Conservation (phyloP, 352 stramenopile genomes). For the Globisporangium takayamanum region DNA sequence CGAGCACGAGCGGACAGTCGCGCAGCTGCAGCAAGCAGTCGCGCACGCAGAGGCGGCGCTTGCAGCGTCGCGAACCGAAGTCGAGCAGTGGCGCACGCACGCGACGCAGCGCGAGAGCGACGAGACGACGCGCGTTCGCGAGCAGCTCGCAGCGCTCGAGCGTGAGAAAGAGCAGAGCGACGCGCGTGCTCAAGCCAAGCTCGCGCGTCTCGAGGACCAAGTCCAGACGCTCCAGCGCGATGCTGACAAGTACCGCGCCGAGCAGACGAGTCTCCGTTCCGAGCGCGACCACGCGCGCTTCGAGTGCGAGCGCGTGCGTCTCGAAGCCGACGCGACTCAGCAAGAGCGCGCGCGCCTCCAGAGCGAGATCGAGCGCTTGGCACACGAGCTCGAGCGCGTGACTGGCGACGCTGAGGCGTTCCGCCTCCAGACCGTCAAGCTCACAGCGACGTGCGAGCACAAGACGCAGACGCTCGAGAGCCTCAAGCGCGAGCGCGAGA, state of each 20-base stretch:
- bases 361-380: constrained; percentile 41
- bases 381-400: constrained; percentile 39
- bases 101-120: constrained; percentile 35
- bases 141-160: constrained; percentile 28
- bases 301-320: constrained; percentile 42
- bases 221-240: constrained; percentile 32
- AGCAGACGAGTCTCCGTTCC: constrained; percentile 37
- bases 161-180: constrained; percentile 46
- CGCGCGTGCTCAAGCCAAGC: constrained; percentile 33
- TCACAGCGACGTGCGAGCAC: constrained; percentile 45
- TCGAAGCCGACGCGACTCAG: constrained; percentile 42
- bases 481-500: constrained; percentile 41
- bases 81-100: constrained; percentile 35
- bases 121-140: constrained; percentile 25
- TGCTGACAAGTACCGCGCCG: constrained; percentile 45
- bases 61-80: constrained; percentile 26
- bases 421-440: constrained; percentile 49
- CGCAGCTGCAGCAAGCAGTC: constrained; percentile 29
- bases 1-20: constrained; percentile 30
- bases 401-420: constrained; percentile 31
- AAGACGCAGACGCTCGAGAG: constrained; percentile 42
- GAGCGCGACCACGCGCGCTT: constrained; percentile 55
- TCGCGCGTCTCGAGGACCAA: constrained; percentile 33
- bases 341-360: constrained; percentile 41
- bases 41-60: constrained; percentile 15